Base-by-base conservation (phyloP, 441 rosid species). In the Croton laevigatus region DNA sequence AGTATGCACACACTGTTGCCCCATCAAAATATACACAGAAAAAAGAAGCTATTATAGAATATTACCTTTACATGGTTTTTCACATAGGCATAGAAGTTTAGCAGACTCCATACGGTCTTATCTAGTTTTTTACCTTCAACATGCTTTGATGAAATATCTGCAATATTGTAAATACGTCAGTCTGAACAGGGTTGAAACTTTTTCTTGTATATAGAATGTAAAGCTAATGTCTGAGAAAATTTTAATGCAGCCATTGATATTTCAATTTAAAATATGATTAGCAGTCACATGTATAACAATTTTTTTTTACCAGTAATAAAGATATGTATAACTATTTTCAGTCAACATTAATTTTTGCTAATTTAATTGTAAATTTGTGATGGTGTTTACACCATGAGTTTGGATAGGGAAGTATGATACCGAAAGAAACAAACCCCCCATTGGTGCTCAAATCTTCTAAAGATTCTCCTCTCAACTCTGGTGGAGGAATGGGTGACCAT, bases 401-500 rank as follows among this genome's bases (percentile, higher is more conserved):
- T 73, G 51, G 66, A 63, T 55, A 48, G 61, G 68, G 13, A 37
- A 36, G 61, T 65, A 75, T 61, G 42, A 23, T 84, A 91, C 96
- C 94, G 59, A 93, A 91, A 65, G 91, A 84, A 71, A 91, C 88
- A 65, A 93, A 93, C 65, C 98, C 97, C 37, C 91, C 89, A 53
- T 87, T 91, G 60, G 98, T 93, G 79, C 88, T 91, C 71, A 91
- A 73, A 78, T 89, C 97, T 78, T 86, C 85, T 27, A 89, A 69
- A 54, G 87, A 75, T 78, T 91, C 96, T 58, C 98, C 97, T 81
- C 89, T 87, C 78, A 90, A 73, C 77, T 91, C 93, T 37, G 85
- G 82, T 59, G 96, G 97, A 75, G 97, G 97, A 74, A 94, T 86
- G 20, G 95, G 91, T 67, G 97, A 87, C 98, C 98, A 94, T 73